Percentiles rank a stretch among this genome's conserved stretches.
Evolutionary conservation across 2,329 filamentous ascomycete species (phyloP).

Genomic region (Colletotrichum somersetense): DNA sequence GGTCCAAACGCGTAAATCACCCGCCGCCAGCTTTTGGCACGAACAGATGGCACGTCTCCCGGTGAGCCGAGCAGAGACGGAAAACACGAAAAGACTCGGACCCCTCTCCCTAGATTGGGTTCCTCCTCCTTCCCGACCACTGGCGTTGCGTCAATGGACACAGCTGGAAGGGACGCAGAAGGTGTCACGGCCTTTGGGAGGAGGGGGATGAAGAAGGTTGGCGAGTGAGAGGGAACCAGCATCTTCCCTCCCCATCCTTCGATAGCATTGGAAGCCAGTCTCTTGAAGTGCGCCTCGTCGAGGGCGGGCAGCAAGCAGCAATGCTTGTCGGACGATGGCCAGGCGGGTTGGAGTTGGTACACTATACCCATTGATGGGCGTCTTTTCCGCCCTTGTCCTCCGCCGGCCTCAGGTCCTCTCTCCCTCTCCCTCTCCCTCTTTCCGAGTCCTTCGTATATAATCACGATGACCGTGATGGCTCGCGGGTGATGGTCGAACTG

Average conservation of each 20-base stretch:
- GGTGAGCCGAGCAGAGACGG: too few species aligned
- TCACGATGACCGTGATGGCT: neutral
- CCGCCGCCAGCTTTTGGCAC: too few species aligned
- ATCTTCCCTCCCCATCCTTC: conserved; percentile 16
- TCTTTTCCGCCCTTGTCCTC: neutral
- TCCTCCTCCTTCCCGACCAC: too few species aligned
- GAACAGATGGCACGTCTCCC: too few species aligned
- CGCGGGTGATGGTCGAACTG: neutral
- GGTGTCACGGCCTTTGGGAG: neutral
- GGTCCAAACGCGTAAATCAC: too few species aligned
- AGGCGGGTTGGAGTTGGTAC: neutral
- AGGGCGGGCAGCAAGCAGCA: neutral
- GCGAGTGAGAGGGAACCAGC: conserved; percentile 21
- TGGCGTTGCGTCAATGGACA: too few species aligned
- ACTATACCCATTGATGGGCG: neutral
- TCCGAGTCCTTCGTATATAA: neutral
- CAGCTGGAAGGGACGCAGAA: neutral
- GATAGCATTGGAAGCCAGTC: conserved; percentile 13
- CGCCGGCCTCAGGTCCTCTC: neutral
- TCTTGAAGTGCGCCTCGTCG: neutral
- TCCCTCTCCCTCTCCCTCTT: neutral
- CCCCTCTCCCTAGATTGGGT: too few species aligned
- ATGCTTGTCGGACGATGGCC: conserved; percentile 8
- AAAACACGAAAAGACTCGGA: too few species aligned
- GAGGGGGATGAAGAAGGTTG: neutral